These are phyloP conservation scores for Leptographium flavum DNA, from an alignment of 2,329 filamentous ascomycete genomes.

Conservation along the genomic window DNA sequence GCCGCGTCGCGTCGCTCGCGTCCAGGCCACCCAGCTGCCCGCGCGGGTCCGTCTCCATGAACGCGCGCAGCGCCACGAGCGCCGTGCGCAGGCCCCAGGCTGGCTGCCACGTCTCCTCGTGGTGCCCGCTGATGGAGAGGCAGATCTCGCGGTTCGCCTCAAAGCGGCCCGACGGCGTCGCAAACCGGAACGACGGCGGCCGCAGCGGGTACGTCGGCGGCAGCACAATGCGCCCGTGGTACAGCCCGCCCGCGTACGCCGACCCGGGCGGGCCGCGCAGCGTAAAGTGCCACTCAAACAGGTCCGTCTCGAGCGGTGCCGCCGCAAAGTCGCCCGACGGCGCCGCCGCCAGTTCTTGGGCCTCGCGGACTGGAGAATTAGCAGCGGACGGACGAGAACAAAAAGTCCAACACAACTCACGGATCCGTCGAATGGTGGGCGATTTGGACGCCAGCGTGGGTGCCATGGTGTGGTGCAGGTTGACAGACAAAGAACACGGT, in stretches of 20 bases:
- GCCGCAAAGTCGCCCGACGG: conserved; percentile 80
- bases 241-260: conserved; percentile 67
- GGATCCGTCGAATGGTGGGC: conserved; percentile 72
- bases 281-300: conserved; percentile 99
- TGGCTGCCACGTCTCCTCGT: conserved; percentile 97
- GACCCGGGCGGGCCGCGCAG: conserved; percentile 77
- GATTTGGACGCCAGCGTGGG: conserved; percentile 56
- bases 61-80: conserved; percentile 62
- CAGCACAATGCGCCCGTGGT: conserved; percentile 89
- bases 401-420: conserved; percentile 30
- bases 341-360: conserved; percentile 64
- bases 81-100: conserved; percentile 94
- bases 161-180: conserved; percentile 82
- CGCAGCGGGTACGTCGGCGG: conserved; percentile 82
- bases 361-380: conserved; percentile 60
- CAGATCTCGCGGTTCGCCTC: conserved; percentile 96
- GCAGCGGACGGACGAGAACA: not conserved
- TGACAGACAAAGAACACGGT: not conserved
- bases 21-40: conserved; percentile 89
- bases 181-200: conserved; percentile 89
- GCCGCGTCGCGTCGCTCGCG: conserved; percentile 51
- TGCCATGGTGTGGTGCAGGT: conserved; percentile 10
- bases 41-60: conserved; percentile 82
- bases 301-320: conserved; percentile 69
- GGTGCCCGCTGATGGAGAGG: conserved; percentile 82